Evolutionary conservation across 2,329 filamentous ascomycete species (phyloP).

Genomic region (Daldinia eschscholtzii): DNA sequence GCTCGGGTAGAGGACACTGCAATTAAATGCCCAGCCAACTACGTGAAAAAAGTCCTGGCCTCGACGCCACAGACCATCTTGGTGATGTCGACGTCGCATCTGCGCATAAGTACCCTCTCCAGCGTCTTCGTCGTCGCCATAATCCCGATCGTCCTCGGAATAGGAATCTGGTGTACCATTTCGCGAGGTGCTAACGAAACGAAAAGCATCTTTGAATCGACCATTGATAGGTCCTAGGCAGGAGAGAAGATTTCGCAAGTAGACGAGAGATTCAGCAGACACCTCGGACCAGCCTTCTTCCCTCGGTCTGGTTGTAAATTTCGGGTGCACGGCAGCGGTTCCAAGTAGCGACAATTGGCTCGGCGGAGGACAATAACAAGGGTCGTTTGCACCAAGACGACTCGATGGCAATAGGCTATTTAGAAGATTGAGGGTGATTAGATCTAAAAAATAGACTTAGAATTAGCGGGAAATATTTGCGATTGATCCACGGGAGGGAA

Average conservation of each 20-base stretch:
- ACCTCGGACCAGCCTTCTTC: slow-evolving; percentile 72
- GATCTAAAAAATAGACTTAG: slow-evolving; percentile 29
- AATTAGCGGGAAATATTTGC: not conserved
- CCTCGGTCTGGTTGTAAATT: slow-evolving; percentile 78
- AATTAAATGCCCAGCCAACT: slow-evolving; percentile 94
- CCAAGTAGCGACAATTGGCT: slow-evolving; percentile 81
- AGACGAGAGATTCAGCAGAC: slow-evolving; percentile 74
- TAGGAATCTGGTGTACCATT: slow-evolving; percentile 56
- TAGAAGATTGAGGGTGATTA: slow-evolving; percentile 69
- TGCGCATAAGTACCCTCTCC: slow-evolving; percentile 64
- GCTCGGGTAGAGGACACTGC: slow-evolving; percentile 77
- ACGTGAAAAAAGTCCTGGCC: slow-evolving; percentile 90
- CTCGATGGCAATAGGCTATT: slow-evolving; percentile 72
- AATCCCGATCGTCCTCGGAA: slow-evolving; percentile 61
- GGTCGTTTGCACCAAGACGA: slow-evolving; percentile 43
- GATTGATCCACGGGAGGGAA: not conserved
- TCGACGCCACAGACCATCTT: slow-evolving; percentile 77
- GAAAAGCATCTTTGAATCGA: slow-evolving; percentile 78
- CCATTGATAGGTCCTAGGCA: slow-evolving; percentile 77
- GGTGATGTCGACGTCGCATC: slow-evolving; percentile 71
- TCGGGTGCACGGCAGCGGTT: slow-evolving; percentile 85
- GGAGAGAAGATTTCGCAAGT: slow-evolving; percentile 75
- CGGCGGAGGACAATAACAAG: slow-evolving; percentile 75
- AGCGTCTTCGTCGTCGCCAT: slow-evolving; percentile 64
- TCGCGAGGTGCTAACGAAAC: slow-evolving; percentile 64